Evolutionary conservation across 2,329 filamentous ascomycete species (phyloP).

Genomic region (Pestalotiopsis sp.): DNA sequence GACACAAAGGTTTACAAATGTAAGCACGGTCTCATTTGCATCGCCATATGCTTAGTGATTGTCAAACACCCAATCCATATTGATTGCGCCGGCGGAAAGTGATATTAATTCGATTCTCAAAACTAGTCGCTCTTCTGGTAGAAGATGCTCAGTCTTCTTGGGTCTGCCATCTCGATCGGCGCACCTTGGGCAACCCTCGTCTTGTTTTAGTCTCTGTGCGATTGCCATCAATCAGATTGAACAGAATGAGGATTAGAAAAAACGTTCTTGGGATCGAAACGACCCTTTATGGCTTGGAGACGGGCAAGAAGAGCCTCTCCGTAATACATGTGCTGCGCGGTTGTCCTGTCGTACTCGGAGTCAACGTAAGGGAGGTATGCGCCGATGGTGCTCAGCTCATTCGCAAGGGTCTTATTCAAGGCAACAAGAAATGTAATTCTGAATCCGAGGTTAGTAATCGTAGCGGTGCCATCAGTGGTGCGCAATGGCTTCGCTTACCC

Average conservation of each 20-base stretch:
- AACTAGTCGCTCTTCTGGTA: too few relatives aligned
- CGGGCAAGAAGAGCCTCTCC: constrained; percentile 16
- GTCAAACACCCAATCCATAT: too few relatives aligned
- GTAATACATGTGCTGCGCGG: constrained; percentile 26
- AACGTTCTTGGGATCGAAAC: constrained; percentile 24
- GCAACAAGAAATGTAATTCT: constrained; percentile 24
- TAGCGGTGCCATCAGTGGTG: neutral
- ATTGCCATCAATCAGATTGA: neutral
- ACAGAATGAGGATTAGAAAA: constrained; percentile 31
- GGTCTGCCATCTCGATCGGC: too few relatives aligned
- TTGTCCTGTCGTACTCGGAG: constrained; percentile 20
- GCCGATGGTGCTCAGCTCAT: constrained; percentile 15
- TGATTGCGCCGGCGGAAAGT: too few relatives aligned
- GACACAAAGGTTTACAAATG: too few relatives aligned
- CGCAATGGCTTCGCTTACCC: neutral
- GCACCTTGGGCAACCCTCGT: too few relatives aligned
- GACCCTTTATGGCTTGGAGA: constrained; percentile 23
- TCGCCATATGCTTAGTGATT: too few relatives aligned
- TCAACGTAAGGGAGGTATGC: constrained; percentile 30
- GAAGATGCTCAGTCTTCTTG: too few relatives aligned
- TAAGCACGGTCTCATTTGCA: too few relatives aligned
- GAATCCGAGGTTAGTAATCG: neutral
- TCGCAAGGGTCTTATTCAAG: constrained; percentile 23
- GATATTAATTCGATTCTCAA: too few relatives aligned
- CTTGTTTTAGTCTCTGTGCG: too few relatives aligned